Evolutionary conservation across 169 alveolate species (phyloP), one percentile per base, ranked within the genome.

Genomic region (Babesia ovis): DNA sequence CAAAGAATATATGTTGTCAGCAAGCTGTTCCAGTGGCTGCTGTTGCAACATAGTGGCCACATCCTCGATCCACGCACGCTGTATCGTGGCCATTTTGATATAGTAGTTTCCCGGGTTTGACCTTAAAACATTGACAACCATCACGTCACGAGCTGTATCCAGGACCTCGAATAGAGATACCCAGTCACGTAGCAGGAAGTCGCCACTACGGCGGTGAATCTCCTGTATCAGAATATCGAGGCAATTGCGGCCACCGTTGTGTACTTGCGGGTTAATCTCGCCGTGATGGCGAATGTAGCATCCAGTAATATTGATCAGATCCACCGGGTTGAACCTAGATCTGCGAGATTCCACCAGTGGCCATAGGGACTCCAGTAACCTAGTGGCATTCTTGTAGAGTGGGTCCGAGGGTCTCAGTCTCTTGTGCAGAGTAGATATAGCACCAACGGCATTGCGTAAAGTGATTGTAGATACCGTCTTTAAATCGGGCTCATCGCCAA

Each of bases 101-200:
- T 64, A 64, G 62, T 64, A 64, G 61, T 48, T 64, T 8, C 31
- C 35, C 16, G 50, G 62, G n/a, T 64, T 45, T 20, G 5, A 20
- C 74, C 11, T 25, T n/a, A 64, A 43, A 9, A 64, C 74, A 34
- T 64, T 64, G 51, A 64, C 51, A 11, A 50, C 74, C 74, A 64
- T 64, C n/a, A 50, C 64, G 25, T 64, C 74, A 1, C 62, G 43
- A 5, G 53, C 31, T 20, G 32, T 2, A 16, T 64, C 61, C 62
- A 64, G n/a, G 22, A 35, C 74, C 20, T 64, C 74, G 34, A 64
- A 35, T 20, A 48, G 42, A 41, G 59, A 9, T 16, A 64, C 61
- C 74, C 74, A 64, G 32, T 64, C 74, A 9, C 51, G 45, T 27
- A 64, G 61, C 50, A 46, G 9, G 3, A 64, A 46, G 1, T 43